A percentile compares a stretch with the other conserved stretches of the same genome.
phyloP scores from a whole-genome alignment of 2,329 filamentous ascomycete species.

The Alternaria triticimaculans region DNA sequence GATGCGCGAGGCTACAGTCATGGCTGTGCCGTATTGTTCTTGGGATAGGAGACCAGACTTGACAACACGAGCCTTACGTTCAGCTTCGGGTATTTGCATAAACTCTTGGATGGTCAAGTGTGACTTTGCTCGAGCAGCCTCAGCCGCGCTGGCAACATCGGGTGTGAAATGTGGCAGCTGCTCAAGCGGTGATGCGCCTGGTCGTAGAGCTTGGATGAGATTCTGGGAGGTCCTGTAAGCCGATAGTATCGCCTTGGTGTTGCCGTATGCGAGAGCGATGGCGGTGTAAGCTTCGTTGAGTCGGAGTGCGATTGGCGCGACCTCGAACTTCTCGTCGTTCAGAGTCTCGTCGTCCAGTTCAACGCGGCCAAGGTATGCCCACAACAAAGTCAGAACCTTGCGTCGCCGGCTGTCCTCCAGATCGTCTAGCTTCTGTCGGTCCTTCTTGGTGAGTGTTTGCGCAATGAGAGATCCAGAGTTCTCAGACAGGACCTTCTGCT shows the following conservation, averaged over 20 bases:
- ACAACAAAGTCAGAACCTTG: conserved; percentile 87
- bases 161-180: conserved; percentile 89
- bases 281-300: conserved; percentile 87
- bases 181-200: conserved; percentile 82
- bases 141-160: conserved; percentile 66
- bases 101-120: conserved; percentile 85
- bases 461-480: conserved; percentile 61
- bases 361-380: conserved; percentile 91
- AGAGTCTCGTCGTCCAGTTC: conserved; percentile 80
- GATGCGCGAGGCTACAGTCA: conserved; percentile 81
- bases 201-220: conserved; percentile 86
- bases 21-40: conserved; percentile 75
- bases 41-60: conserved; percentile 74
- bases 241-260: conserved; percentile 79
- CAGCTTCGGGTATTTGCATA: conserved; percentile 79
- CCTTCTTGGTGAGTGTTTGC: conserved; percentile 71
- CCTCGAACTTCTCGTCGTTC: conserved; percentile 85
- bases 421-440: conserved; percentile 77
- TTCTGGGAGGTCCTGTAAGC: conserved; percentile 85
- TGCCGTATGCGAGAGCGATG: conserved; percentile 86
- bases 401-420: conserved; percentile 80
- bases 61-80: conserved; percentile 74
- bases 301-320: conserved; percentile 83
- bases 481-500: conserved; percentile 76
- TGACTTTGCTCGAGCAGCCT: conserved; percentile 67